phyloP scores from a whole-genome alignment of 352 stramenopile species.

The Phytophthora hibernalis region DNA sequence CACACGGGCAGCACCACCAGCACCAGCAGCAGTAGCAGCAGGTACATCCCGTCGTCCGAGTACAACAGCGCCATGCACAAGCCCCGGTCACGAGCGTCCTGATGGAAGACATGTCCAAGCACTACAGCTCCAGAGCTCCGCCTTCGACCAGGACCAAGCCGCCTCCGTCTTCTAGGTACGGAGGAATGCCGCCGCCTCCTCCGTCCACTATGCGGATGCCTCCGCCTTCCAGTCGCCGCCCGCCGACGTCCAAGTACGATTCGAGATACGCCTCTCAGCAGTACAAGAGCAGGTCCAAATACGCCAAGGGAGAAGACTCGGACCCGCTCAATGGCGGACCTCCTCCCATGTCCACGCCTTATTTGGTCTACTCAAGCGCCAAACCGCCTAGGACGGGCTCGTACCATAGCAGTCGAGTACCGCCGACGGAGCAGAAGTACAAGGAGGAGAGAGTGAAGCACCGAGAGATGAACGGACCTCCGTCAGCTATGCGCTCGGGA shows the following conservation, averaged over 20 bases:
- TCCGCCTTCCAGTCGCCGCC: conserved; percentile 13
- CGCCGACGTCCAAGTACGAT: conserved; percentile 25
- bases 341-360: conserved; percentile 51
- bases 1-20: conserved; percentile 35
- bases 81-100: conserved; percentile 47
- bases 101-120: conserved; percentile 48
- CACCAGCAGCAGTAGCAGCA: conserved; percentile 25
- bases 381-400: conserved; percentile 23
- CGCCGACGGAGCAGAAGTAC: background rate
- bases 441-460: conserved; percentile 12
- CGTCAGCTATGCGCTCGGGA: conserved; percentile 35
- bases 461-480: conserved; percentile 11
- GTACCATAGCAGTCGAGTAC: conserved; percentile 10
- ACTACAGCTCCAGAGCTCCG: conserved; percentile 18
- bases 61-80: conserved; percentile 33
- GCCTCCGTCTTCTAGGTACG: conserved; percentile 4
- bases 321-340: conserved; percentile 47
- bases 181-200: background rate
- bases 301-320: conserved; percentile 25
- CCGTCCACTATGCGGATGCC: conserved; percentile 2
- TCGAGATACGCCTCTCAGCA: conserved; percentile 47
- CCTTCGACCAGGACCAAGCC: conserved; percentile 17
- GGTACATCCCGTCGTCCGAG: conserved; percentile 52
- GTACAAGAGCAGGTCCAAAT: conserved; percentile 58
- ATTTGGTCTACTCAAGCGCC: conserved; percentile 51